These are phyloP conservation scores for Castanopsis chinensis DNA, from an alignment of 306 rosid species.

Conservation along the genomic window DNA sequence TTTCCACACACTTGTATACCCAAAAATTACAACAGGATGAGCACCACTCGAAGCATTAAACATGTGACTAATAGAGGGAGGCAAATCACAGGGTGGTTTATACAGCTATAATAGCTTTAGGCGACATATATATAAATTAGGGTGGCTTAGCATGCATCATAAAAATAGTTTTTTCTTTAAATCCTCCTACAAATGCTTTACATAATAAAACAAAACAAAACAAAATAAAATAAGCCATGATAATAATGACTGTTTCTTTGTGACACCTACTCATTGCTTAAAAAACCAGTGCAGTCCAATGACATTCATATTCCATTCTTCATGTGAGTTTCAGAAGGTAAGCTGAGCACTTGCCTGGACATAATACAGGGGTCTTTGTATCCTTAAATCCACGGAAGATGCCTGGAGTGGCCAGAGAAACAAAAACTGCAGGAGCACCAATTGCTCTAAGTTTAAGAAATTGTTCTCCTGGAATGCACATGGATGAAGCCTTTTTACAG, in stretches of 20 bases:
- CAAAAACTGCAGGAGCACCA: slow-evolving; percentile 99
- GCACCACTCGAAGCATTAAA: too few relatives aligned
- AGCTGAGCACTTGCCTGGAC: slow-evolving; percentile 68
- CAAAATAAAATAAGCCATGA: background rate
- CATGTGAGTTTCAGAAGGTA: background rate
- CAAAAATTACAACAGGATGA: too few relatives aligned
- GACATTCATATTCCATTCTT: background rate
- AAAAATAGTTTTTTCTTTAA: background rate
- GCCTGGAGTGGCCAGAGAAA: slow-evolving; percentile 94
- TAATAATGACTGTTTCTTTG: background rate
- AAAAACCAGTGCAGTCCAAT: background rate
- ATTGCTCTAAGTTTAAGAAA: slow-evolving; percentile 79
- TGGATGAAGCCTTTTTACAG: slow-evolving; percentile 65
- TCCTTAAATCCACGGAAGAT: slow-evolving; percentile 97
- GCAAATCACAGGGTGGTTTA: too few relatives aligned
- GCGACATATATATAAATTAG: background rate
- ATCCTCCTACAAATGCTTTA: background rate
- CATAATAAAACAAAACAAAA: too few relatives aligned
- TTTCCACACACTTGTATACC: too few relatives aligned
- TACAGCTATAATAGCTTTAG: too few relatives aligned
- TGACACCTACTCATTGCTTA: background rate
- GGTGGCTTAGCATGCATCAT: too few relatives aligned
- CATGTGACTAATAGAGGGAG: too few relatives aligned
- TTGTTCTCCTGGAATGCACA: slow-evolving; percentile 45
- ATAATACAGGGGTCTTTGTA: slow-evolving; percentile 83